Evolutionary conservation across 2,329 filamentous ascomycete genomes (phyloP).

Genomic region (Zymoseptoria crescenta): DNA sequence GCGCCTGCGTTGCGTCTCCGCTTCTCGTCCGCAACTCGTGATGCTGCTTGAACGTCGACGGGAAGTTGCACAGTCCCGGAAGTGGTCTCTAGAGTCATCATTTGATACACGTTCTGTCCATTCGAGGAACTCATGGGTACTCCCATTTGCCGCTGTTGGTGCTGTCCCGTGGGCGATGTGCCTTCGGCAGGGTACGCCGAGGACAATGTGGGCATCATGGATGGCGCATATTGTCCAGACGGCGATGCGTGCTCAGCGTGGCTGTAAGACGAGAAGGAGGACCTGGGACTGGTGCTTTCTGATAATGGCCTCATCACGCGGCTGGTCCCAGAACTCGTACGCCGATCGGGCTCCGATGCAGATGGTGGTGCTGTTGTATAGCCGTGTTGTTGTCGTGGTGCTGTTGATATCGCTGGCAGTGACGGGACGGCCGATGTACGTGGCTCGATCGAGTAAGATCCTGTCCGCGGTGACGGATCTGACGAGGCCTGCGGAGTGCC

Average conservation of each 20-base stretch:
- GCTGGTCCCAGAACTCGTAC: constrained; percentile 26
- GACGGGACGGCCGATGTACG: constrained; percentile 33
- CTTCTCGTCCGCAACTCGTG: constrained; percentile 77
- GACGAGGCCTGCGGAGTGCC: constrained; percentile 45
- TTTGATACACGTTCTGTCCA: constrained; percentile 42
- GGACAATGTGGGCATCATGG: constrained; percentile 17
- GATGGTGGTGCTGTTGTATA: constrained; percentile 30
- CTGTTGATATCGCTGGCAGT: constrained; percentile 40
- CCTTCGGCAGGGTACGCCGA: constrained; percentile 10
- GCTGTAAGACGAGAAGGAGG: constrained; percentile 43
- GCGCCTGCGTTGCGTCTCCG: constrained; percentile 77
- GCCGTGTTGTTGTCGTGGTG: constrained; percentile 30
- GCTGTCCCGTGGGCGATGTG: constrained; percentile 3
- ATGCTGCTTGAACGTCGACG: constrained; percentile 74
- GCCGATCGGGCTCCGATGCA: constrained; percentile 33
- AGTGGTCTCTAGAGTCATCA: constrained; percentile 47
- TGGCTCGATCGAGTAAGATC: constrained; percentile 36
- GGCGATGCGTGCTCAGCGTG: constrained; percentile 31
- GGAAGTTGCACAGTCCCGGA: constrained; percentile 53
- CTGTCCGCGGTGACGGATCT: constrained; percentile 33
- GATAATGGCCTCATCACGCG: constrained; percentile 19
- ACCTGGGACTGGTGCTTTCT: constrained; percentile 38
- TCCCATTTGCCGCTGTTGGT: constrained; percentile 30
- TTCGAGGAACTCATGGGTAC: constrained; percentile 41
- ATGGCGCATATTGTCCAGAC: constrained; percentile 14